Conservation (phyloP, 176 grass and related monocot genomes). For the Carex kokanica region DNA sequence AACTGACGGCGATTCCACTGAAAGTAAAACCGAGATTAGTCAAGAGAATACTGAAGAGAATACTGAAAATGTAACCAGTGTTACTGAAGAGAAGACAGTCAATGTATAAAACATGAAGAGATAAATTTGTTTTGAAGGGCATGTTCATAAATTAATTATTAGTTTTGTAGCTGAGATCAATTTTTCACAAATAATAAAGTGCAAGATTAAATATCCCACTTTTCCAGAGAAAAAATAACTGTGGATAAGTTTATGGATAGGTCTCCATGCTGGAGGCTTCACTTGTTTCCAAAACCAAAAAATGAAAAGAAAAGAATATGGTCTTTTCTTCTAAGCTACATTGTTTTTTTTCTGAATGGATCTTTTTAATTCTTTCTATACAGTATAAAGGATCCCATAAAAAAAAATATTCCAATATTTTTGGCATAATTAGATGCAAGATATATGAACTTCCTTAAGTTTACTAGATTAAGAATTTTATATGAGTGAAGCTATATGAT, state of each 20-base stretch:
- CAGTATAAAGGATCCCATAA: background rate
- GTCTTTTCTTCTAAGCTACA: background rate
- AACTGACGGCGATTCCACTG: background rate
- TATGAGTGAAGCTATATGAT: no score
- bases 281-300: background rate
- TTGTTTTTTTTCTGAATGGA: background rate
- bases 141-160: background rate
- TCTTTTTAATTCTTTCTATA: background rate
- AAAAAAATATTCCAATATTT: background rate
- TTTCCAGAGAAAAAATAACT: background rate
- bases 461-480: no score
- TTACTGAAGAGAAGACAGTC: slow-evolving; percentile 9
- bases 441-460: no score
- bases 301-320: background rate
- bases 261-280: background rate
- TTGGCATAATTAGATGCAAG: background rate
- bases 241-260: background rate
- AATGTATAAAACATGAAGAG: slow-evolving; percentile 3
- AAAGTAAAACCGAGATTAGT: background rate
- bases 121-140: background rate
- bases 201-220: background rate
- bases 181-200: background rate
- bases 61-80: background rate
- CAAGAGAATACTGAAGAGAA: no score
- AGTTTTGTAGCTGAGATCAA: background rate